phyloP scores from a whole-genome alignment of 2,329 filamentous ascomycete species.

The Fusarium marasasianum region DNA sequence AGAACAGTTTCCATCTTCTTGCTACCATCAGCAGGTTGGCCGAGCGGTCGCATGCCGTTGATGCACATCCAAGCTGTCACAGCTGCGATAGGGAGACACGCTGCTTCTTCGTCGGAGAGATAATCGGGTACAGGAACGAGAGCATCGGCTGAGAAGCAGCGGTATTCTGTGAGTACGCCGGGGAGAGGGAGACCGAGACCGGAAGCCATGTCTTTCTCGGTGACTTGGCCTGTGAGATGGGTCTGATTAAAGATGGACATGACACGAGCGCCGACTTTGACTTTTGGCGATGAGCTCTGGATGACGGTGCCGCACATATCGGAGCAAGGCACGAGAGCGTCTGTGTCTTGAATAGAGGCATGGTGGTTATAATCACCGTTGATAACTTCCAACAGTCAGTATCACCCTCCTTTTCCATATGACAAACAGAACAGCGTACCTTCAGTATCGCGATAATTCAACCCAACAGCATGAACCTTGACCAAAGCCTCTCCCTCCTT shows the following conservation, averaged over 20 bases:
- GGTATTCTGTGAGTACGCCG: slow-evolving; percentile 67
- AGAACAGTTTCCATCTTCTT: slow-evolving; percentile 51
- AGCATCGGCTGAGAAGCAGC: slow-evolving; percentile 65
- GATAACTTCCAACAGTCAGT: slow-evolving; percentile 56
- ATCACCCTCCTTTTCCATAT: rapidly evolving
- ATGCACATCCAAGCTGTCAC: slow-evolving; percentile 74
- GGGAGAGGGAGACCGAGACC: slow-evolving; percentile 69
- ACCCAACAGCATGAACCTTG: slow-evolving; percentile 56
- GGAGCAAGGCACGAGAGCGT: slow-evolving; percentile 69
- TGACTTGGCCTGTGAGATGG: slow-evolving; percentile 68
- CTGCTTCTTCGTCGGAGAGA: slow-evolving; percentile 67
- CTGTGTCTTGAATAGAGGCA: slow-evolving; percentile 54
- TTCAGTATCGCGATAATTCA: slow-evolving; percentile 62
- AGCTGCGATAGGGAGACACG: slow-evolving; percentile 67
- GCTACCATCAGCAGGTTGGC: slow-evolving; percentile 50
- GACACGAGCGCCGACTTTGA: slow-evolving; percentile 71
- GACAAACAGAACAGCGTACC: slow-evolving; percentile 44
- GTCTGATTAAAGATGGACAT: slow-evolving; percentile 70
- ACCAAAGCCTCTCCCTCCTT: slow-evolving; percentile 62
- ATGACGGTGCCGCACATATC: slow-evolving; percentile 75
- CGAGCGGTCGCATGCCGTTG: slow-evolving; percentile 66
- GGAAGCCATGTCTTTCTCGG: slow-evolving; percentile 61
- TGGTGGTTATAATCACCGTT: slow-evolving; percentile 75
- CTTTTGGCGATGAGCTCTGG: slow-evolving; percentile 50
- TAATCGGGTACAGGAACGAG: slow-evolving; percentile 67